Evolutionary conservation across 345 rosid genomes (phyloP).

Genomic region (Eucalyptus pumila): DNA sequence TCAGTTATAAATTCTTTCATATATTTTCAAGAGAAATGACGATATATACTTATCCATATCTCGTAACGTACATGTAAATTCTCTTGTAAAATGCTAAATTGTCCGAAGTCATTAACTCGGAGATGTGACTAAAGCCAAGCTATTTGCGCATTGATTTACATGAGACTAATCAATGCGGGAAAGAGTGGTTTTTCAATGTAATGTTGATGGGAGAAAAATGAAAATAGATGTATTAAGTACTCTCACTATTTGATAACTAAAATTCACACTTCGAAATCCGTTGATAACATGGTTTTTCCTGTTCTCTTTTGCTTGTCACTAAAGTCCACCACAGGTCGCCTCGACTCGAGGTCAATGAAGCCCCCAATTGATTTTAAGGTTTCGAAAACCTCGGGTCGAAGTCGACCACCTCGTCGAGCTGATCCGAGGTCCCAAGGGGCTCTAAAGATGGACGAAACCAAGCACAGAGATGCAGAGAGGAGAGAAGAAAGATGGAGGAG

Average conservation of each 20-base stretch:
- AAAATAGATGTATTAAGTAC: neutral
- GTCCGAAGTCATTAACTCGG: accelerated
- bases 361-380: neutral
- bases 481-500: neutral
- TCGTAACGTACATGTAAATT: neutral
- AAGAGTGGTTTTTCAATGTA: neutral
- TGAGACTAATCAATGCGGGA: neutral
- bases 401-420: neutral
- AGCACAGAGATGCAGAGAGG: neutral
- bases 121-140: neutral
- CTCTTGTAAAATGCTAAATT: neutral
- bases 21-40: too few relatives aligned
- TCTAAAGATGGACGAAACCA: neutral
- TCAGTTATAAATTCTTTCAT: neutral
- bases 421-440: neutral
- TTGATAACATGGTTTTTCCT: neutral
- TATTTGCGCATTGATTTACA: neutral
- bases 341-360: neutral
- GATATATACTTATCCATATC: neutral
- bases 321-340: neutral
- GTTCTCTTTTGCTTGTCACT: neutral
- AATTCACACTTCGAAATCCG: neutral
- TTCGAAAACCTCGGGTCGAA: neutral
- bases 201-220: neutral
- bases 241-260: neutral